Evolutionary conservation across 257 asterid genomes (phyloP).

Genomic region (Mitragyna speciosa): DNA sequence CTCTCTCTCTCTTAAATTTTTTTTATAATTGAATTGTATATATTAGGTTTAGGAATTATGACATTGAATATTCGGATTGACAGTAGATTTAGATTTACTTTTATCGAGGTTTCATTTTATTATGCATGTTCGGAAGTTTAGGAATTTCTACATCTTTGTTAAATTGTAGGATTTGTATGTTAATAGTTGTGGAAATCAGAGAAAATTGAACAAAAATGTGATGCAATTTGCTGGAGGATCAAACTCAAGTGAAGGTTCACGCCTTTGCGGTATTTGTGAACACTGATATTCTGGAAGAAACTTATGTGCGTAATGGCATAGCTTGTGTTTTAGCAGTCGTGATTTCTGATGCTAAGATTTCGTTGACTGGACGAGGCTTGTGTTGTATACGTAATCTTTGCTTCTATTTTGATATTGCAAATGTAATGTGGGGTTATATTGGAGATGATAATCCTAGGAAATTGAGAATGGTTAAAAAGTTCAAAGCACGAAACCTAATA

Average conservation of each 20-base stretch:
- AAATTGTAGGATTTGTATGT: neutral
- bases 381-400: neutral
- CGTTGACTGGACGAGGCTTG: neutral
- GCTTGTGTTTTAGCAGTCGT: neutral
- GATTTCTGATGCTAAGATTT: too few species aligned
- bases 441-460: neutral
- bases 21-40: slow-evolving; percentile 12
- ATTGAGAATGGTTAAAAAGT: neutral
- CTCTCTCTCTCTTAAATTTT: slow-evolving; percentile 8
- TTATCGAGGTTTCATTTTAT: neutral
- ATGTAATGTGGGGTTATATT: neutral
- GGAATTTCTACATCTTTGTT: neutral
- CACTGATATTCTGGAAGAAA: neutral
- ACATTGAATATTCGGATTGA: neutral
- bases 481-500: neutral
- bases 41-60: neutral
- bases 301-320: neutral
- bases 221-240: neutral
- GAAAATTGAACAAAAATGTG: neutral
- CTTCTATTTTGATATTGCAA: neutral
- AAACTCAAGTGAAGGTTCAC: neutral
- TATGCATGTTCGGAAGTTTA: neutral
- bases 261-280: too few species aligned
- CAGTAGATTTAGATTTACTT: neutral
- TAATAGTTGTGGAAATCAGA: neutral